These are phyloP conservation scores for Pseudomonodictys pantanalensis DNA, from an alignment of 495 filamentous ascomycete species.

Conservation along the genomic window DNA sequence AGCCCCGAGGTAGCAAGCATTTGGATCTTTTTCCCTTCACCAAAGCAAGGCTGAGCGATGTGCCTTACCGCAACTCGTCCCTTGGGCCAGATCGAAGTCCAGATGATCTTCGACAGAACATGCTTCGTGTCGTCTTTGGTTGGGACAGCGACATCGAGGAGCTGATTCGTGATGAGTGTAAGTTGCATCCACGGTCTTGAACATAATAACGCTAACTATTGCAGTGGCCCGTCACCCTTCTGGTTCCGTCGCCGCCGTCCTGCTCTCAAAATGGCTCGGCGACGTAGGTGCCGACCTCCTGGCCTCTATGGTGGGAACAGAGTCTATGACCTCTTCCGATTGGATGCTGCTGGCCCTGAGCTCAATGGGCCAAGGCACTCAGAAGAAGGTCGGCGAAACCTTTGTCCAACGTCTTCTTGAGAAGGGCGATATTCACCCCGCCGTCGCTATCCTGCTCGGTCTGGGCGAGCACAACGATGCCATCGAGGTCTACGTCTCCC, in stretches of 20 bases:
- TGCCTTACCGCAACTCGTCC: conserved; percentile 68
- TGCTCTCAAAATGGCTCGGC: conserved; percentile 88
- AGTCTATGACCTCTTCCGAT: conserved; percentile 82
- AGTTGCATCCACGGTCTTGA: conserved; percentile 30
- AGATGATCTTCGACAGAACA: conserved; percentile 82
- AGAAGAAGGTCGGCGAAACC: conserved; percentile 85
- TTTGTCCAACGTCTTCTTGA: conserved; percentile 90
- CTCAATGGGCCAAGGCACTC: conserved; percentile 74
- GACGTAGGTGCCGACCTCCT: conserved; percentile 79
- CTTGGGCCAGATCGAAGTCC: conserved; percentile 69
- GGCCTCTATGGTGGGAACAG: conserved; percentile 67
- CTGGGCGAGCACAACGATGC: conserved; percentile 92
- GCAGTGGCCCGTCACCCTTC: conserved; percentile 65
- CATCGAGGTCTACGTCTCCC: conserved; percentile 93
- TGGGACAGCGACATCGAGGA: conserved; percentile 85
- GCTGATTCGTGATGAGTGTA: conserved; percentile 79
- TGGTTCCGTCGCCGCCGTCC: conserved; percentile 70
- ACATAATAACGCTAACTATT: background rate
- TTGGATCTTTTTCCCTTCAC: conserved; percentile 68
- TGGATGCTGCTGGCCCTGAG: conserved; percentile 97
- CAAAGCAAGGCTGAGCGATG: conserved; percentile 71
- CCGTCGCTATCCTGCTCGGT: conserved; percentile 85
- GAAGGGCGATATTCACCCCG: conserved; percentile 85
- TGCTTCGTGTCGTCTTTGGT: conserved; percentile 92
- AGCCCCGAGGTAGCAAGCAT: conserved; percentile 47